These are phyloP conservation scores for Botryosphaeria dothidea DNA, from an alignment of 2,329 filamentous ascomycete species.

Conservation along the genomic window DNA sequence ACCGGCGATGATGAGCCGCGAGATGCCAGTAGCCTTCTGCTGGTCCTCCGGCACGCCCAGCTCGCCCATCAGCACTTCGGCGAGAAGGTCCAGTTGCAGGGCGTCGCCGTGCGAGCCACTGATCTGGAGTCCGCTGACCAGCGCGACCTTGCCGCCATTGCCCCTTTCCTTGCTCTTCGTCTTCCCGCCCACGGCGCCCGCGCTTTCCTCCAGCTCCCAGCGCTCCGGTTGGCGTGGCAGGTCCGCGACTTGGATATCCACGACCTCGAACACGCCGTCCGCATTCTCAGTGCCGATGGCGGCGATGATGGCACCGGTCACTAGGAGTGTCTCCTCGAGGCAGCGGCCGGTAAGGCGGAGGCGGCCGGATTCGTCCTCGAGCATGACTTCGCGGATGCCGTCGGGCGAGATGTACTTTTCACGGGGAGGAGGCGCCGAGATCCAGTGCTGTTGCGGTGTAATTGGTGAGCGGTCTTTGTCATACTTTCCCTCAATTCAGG, in stretches of 20 bases:
- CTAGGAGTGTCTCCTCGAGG: constrained; percentile 69
- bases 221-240: constrained; percentile 78
- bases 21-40: constrained; percentile 63
- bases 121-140: constrained; percentile 86
- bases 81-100: constrained; percentile 73
- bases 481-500: not conserved
- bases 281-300: constrained; percentile 91
- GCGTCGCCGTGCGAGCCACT: constrained; percentile 74
- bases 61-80: constrained; percentile 88
- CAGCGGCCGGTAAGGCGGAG: constrained; percentile 73
- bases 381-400: constrained; percentile 65
- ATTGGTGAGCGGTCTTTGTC: not conserved
- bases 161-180: constrained; percentile 32
- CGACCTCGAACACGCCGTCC: constrained; percentile 87
- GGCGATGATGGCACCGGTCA: constrained; percentile 92
- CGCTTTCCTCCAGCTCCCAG: constrained; percentile 66
- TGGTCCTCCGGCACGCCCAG: constrained; percentile 63
- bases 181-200: not conserved
- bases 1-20: constrained; percentile 84
- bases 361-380: constrained; percentile 94
- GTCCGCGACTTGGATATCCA: constrained; percentile 87
- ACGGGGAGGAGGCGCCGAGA: constrained; percentile 74
- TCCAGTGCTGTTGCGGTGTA: constrained; percentile 69
- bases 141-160: constrained; percentile 69
- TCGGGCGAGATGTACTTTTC: constrained; percentile 73